Base-by-base conservation (phyloP, 2,329 filamentous ascomycete genomes). In the Trichophyton benhamiae region DNA sequence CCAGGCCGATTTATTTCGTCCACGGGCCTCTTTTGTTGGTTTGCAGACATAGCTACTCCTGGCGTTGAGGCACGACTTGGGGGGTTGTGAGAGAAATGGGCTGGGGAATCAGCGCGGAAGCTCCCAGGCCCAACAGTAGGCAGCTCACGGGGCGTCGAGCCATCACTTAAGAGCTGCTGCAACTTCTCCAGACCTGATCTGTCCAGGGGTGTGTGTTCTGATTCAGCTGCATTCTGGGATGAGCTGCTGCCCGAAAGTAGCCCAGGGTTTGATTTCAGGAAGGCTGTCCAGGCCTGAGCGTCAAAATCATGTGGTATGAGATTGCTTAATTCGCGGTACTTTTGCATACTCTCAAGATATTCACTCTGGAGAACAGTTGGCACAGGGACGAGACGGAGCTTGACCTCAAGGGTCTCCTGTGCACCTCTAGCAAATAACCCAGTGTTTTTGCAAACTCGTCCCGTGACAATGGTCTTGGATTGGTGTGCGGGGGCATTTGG, bases 391-490 rank as follows among this genome's bases (percentile, higher is more conserved):
- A 99, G 80, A 70, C 89, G 91, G 64, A 99, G 80, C 72, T 88
- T 95, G 66, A 99, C 92, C 76, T 99, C 94, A 63, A 99, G 77
- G 0, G 89, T 97, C 74, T 97, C 91, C 67, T 87, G 87, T 63
- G 76, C 75, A 36, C 89, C 90, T 68, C 88, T 89, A 44, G 85
- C 86, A 71, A 97, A 95, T 25, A 96, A 79, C 8, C 88, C 89
- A 52, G 91, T 77, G 71, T 95, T 96, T 71, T 88, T 89, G 69
- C 88, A 90, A 60, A 99, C 89, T 38, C 91, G 87, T 61, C 94
- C 94, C 6, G 92, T 96, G 65, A 99, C 87, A 69, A 77, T 75
- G 38, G 83, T 81, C 70, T 87, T 84, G 11, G 84, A 84, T 67
- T 86, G 81, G 61, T 84, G 80, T 58, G 79, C 79, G 27, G 79